A percentile compares a stretch with the other conserved stretches of the same genome.
Conservation (phyloP, 805 yeast genomes). For the Yarrowia sp. region DNA sequence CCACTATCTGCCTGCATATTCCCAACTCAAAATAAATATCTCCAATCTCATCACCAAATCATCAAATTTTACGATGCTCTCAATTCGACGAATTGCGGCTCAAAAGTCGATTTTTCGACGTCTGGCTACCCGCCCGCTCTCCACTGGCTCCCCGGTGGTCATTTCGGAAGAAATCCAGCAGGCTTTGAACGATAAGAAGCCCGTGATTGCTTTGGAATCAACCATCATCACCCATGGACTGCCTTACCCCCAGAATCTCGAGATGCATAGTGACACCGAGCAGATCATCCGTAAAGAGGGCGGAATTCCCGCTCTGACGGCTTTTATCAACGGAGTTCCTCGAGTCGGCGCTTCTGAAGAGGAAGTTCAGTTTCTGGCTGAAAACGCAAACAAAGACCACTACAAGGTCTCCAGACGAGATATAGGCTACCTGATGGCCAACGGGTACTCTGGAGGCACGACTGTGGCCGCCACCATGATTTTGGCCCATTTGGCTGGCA, state of each 20-base stretch:
- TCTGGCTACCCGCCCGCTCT: not conserved
- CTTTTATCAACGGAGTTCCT: slow-evolving; percentile 74
- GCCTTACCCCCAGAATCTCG: slow-evolving; percentile 77
- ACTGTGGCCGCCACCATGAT: slow-evolving; percentile 92
- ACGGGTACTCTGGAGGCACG: slow-evolving; percentile 77
- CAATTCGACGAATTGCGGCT: slow-evolving; percentile 12
- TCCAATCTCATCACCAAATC: too few species aligned
- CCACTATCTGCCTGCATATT: not conserved
- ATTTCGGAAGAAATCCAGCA: slow-evolving; percentile 60
- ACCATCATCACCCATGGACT: slow-evolving; percentile 91
- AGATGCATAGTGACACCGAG: slow-evolving; percentile 77
- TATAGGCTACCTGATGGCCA: slow-evolving; percentile 72
- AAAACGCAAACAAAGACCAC: slow-evolving; percentile 41
- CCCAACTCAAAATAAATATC: too few species aligned
- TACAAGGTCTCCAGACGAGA: slow-evolving; percentile 83
- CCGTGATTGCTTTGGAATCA: slow-evolving; percentile 46
- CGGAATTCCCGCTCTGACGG: slow-evolving; percentile 85
- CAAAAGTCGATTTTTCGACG: slow-evolving; percentile 1
- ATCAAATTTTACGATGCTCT: not conserved
- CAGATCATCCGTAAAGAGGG: slow-evolving; percentile 63
- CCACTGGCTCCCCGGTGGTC: slow-evolving; percentile 38
- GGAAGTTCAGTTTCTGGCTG: slow-evolving; percentile 63
- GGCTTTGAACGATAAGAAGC: slow-evolving; percentile 59
- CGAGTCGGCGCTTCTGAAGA: slow-evolving; percentile 63
- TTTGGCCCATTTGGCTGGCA: slow-evolving; percentile 74